Conservation (phyloP, 805 yeast species). For the Yarrowia alimentaria region DNA sequence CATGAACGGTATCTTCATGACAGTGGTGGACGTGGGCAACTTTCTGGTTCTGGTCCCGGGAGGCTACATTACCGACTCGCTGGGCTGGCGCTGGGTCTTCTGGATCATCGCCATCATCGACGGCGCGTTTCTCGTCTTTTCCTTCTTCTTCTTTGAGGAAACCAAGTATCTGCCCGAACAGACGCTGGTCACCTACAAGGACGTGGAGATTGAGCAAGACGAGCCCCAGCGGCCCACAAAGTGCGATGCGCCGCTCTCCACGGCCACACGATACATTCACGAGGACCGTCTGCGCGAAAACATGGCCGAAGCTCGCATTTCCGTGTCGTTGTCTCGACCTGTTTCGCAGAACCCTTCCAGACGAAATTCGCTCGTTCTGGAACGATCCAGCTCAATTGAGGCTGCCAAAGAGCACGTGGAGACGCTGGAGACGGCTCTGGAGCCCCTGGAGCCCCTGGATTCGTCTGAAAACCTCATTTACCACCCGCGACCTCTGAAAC, state of each 20-base stretch:
- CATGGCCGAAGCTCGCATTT: neutral
- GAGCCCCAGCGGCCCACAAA: neutral
- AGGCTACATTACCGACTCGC: constrained; percentile 33
- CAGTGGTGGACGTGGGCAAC: constrained; percentile 35
- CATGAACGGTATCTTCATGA: constrained; percentile 34
- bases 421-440: constrained; percentile 1
- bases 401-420: too few species aligned
- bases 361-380: constrained; percentile 13
- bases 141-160: constrained; percentile 33
- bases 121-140: constrained; percentile 28
- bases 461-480: constrained; percentile 17
- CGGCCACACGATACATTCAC: constrained; percentile 6
- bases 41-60: constrained; percentile 34
- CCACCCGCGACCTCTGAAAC: constrained; percentile 14
- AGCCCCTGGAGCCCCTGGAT: neutral
- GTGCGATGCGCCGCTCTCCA: constrained; percentile 20
- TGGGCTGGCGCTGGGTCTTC: constrained; percentile 37
- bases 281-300: constrained; percentile 7
- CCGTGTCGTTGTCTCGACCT: constrained; percentile 11
- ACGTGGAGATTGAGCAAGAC: constrained; percentile 3
- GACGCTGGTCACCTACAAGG: constrained; percentile 2
- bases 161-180: constrained; percentile 29
- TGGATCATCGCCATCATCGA: constrained; percentile 33
- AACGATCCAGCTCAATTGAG: too few species aligned
- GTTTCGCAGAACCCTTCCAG: constrained; percentile 17